Evolutionary conservation across 2,329 filamentous ascomycete species (phyloP), one percentile per base, ranked within the genome.

Genomic region (Cytospora mali): DNA sequence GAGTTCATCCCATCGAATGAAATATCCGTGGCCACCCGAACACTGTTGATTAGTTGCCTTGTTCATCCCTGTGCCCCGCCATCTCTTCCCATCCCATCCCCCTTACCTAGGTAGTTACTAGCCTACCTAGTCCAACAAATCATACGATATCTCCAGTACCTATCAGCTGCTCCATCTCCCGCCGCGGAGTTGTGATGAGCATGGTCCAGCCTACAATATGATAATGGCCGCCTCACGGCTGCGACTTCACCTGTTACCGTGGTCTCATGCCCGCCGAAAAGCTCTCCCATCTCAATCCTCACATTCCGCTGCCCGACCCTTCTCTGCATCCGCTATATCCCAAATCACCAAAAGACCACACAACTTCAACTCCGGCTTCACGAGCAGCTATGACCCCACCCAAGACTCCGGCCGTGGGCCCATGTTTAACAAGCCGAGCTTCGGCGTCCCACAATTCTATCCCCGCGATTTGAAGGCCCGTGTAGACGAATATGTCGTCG

Each of bases 401-500:
- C 72, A 79, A 59, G 82, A 86, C 23, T 67, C 72, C n/a, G 81
- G 81, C 33, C 80, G 84, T 10, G 84, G 84, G 3, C 84, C 84
- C 46, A 87, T 87, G 80, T 87, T 86, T 71, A 80, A 75, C 65
- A 85, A 84, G 72, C 70, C 77, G 61, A 82, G 75, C 60, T 84
- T 85, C 67, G 86, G 85, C 59, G 84, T 87, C 18, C 84, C 86
- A 2, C 80, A 84, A 57, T 86, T 88, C 72, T 89, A 88, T 60
- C 86, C 86, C 2, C 80, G 84, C 62, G 82, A 87, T 69, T 81
- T 99, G 70, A 97, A 98, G 80, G 88, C 92, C 71, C 90, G 95
- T 71, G 87, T 98, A 33, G 95, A 99, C 74, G 91, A 95, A 72
- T 99, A 96, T 74, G 94, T 99, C 1, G 94, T 99, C 4, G 95